Base-by-base conservation (phyloP, 768 basidiomycete genomes). In the Mycena chlorophos region DNA sequence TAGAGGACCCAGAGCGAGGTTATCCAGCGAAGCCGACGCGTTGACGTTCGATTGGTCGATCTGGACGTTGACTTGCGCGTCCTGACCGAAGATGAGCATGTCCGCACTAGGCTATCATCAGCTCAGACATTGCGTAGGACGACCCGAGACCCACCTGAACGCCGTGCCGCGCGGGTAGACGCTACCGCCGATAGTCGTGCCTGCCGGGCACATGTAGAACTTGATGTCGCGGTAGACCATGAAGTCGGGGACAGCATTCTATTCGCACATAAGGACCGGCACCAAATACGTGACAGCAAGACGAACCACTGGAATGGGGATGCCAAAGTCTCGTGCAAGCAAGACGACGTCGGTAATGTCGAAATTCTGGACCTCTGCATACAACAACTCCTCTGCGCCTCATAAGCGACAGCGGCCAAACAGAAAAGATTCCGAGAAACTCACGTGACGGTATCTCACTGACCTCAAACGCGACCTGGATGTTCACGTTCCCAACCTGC, bases 361-460 rank as follows among this genome's bases (percentile, higher is more conserved):
- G 16, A 55, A 28, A 19, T 49, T n/a, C 20, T 51, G 25, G 25
- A 55, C 17, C 22, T 55, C 43, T 6, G 26, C 53, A 14, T 26
- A 28, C 26, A 55, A 31, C 4, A 55, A 12, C 29, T 55, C 53
- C 37, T 43, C 53, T 55, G 43, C 5, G 17, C 16, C 10, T n/a
- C 10, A 19, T 43, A 12, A 43, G 40, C 40, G n/a, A n/a, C n/a
- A n/a, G 37, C 20, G 5, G 25, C 6, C 23, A 5, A 49, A 22
- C 6, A 5, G 10, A 37, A 37, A 37, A 5, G 48, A 19, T 19
- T 5, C 25, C 20, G 29, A 23, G 28, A 17, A 6, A 55, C 53
- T 23, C 23, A 55, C 53, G 53, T 28, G 46, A 28, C 30, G 53
- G 53, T 26, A 52, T 46, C 47, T 55, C 53, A 27, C 53, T 55